Conservation (phyloP, 345 rosid species). For the Balakata baccata region DNA sequence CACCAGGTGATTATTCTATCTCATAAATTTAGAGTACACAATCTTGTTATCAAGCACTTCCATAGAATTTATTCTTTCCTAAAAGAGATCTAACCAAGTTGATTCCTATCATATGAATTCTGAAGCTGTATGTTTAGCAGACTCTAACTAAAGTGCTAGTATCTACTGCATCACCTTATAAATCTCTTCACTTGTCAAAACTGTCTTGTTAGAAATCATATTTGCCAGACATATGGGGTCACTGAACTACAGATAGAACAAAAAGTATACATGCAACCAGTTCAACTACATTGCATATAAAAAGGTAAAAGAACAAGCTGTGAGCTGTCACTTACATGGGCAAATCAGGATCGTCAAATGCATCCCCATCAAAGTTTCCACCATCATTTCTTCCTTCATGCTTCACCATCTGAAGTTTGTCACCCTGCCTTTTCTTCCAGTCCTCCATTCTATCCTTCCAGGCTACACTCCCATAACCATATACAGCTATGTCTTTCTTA, state of each 20-base stretch:
- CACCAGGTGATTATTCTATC: not conserved
- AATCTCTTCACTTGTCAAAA: not conserved
- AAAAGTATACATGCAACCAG: not conserved
- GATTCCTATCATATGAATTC: not conserved
- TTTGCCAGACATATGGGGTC: not conserved
- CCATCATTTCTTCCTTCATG: constrained; percentile 64
- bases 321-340: constrained; percentile 63
- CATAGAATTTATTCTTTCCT: not conserved
- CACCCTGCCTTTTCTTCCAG: constrained; percentile 81
- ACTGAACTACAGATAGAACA: not conserved
- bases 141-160: not conserved
- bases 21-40: not conserved
- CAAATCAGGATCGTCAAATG: constrained; percentile 69
- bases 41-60: not conserved
- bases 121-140: not conserved
- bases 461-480: constrained; percentile 97
- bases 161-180: not conserved
- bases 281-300: not conserved
- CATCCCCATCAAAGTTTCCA: constrained; percentile 55
- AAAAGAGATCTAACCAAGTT: not conserved
- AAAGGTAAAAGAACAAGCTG: not conserved
- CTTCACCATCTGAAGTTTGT: constrained; percentile 76
- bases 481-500: constrained; percentile 74
- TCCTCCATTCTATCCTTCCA: constrained; percentile 96
- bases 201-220: not conserved